Evolutionary conservation across 2,329 filamentous ascomycete species (phyloP), one percentile per base, ranked within the genome.

Genomic region (Aspergillus sp.): DNA sequence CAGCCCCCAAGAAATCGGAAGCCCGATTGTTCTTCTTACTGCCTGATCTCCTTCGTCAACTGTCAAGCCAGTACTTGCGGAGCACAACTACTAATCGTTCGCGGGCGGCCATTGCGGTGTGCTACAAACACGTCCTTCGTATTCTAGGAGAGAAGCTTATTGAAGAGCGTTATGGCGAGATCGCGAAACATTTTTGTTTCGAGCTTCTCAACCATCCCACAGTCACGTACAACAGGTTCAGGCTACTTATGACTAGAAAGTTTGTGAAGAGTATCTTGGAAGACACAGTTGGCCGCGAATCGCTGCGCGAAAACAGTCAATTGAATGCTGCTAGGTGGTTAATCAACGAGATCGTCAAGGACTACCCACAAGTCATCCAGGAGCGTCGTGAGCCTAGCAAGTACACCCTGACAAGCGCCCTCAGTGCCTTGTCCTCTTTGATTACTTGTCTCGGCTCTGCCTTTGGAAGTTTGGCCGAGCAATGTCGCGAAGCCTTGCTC

Each of bases 371-470:
- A 73, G 89, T 89, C 5, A 78, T 96, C 52, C 91, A 93, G 67
- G 94, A 98, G 73, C 86, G 90, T 46, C 86, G 90, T 1, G 94
- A 98, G 73, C 95, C 95, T 6, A 89, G 87, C 52, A 99, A 99
- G 75, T 88, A 96, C 69, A 89, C 89, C 1, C 78, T 99, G 45
- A 89, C 92, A 52, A 88, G 89, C 16, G 84, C 92, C 7, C 80
- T 99, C 29, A 90, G 90, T 66, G 89, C 92, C 1, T 79, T 98
- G 6, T 85, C 90, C 1, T 90, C 91, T 4, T 80, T 99, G 36
- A 90, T 97, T 61, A 82, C 84, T 46, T 89, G 86, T 0, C 82
- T 99, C 4, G 94, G 93, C 3, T 94, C 94, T 20, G 93, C 93
- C 2, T 85, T 91, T 36, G 90, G 88, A 62, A 81, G 81, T 55